These are phyloP conservation scores for Suillus hirtellus DNA, from an alignment of 768 basidiomycete genomes.

Conservation along the genomic window DNA sequence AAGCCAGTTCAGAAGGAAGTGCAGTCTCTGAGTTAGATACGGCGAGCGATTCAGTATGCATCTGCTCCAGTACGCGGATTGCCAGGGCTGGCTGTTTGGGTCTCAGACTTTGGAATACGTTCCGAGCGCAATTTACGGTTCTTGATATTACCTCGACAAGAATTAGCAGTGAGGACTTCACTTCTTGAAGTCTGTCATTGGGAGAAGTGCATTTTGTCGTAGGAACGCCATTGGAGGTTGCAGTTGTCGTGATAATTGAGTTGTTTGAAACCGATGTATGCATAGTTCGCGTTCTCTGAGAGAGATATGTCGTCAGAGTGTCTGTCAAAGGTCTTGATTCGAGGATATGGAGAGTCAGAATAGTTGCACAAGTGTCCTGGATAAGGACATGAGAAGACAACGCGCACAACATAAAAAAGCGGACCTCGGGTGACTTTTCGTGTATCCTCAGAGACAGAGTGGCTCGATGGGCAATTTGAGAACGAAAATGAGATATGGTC, in stretches of 20 bases:
- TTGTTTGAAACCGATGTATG: slow-evolving; percentile 42
- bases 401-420: slow-evolving; percentile 15
- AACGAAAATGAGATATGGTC: slow-evolving; percentile 78
- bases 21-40: slow-evolving; percentile 20
- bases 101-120: slow-evolving; percentile 49
- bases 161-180: slow-evolving; percentile 52
- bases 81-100: slow-evolving; percentile 48
- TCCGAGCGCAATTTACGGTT: slow-evolving; percentile 58
- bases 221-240: slow-evolving; percentile 34
- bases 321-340: slow-evolving; percentile 82
- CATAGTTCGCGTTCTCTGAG: slow-evolving; percentile 67
- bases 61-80: slow-evolving; percentile 53
- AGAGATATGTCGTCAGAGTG: slow-evolving; percentile 66
- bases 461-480: slow-evolving; percentile 89
- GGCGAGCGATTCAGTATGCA: slow-evolving; percentile 52
- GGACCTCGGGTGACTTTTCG: slow-evolving; percentile 52
- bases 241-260: slow-evolving; percentile 3
- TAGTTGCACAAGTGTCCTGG: slow-evolving; percentile 74
- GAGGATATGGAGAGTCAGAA: slow-evolving; percentile 84
- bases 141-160: slow-evolving; percentile 56
- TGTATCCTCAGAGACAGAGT: slow-evolving; percentile 73
- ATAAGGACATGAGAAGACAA: not conserved
- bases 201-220: slow-evolving; percentile 17
- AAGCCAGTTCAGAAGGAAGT: slow-evolving; percentile 52
- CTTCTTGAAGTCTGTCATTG: slow-evolving; percentile 46